phyloP scores from a whole-genome alignment of 202 grass and related monocot genomes.

The Musa balbisiana region DNA sequence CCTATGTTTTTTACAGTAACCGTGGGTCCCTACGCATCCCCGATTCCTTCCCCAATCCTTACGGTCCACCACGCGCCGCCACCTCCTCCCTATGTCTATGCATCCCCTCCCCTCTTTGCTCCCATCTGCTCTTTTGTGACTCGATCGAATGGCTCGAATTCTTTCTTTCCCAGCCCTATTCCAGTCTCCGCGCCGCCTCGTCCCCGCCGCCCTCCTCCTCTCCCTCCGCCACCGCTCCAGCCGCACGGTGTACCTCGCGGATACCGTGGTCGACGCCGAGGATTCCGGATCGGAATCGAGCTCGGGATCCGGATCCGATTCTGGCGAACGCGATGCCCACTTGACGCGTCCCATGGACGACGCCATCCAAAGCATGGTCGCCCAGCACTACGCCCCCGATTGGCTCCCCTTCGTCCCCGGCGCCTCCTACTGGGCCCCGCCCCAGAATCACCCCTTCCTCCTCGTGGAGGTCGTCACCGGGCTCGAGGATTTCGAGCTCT shows the following conservation, averaged over 20 bases:
- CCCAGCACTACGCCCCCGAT: constrained; percentile 58
- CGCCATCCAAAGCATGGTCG: constrained; percentile 52
- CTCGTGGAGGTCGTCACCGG: constrained; percentile 36
- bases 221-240: constrained; percentile 7
- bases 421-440: constrained; percentile 73
- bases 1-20: too few species aligned
- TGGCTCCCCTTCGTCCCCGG: constrained; percentile 98
- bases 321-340: constrained; percentile 15
- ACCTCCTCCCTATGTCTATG: too few species aligned
- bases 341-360: constrained; percentile 47
- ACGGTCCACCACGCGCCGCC: too few species aligned
- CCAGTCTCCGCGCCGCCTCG: not conserved
- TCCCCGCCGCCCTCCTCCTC: constrained; percentile 2
- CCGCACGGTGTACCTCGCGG: constrained; percentile 45
- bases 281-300: not conserved
- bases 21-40: too few species aligned
- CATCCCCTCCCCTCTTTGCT: too few species aligned
- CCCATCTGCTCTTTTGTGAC: too few species aligned
- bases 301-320: constrained; percentile 9
- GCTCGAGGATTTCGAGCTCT: not conserved
- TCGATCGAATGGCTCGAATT: constrained; percentile 4
- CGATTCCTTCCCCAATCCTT: too few species aligned
- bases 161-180: not conserved
- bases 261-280: constrained; percentile 46
- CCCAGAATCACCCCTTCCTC: constrained; percentile 26